These are phyloP conservation scores for Clonostachys solani DNA, from an alignment of 2,329 filamentous ascomycete species.

Conservation along the genomic window DNA sequence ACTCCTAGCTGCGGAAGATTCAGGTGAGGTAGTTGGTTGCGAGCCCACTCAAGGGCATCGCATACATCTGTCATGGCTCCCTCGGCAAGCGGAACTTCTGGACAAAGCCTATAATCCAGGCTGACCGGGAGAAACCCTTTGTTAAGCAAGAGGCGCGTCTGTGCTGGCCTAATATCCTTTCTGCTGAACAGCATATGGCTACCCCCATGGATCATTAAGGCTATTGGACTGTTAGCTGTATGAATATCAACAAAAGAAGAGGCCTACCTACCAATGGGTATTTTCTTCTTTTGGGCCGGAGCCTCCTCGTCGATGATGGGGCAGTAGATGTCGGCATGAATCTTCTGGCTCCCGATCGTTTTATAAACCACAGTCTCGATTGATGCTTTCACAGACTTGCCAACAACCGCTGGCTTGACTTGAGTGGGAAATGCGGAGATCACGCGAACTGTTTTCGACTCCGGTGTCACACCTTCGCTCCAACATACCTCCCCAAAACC, in stretches of 20 bases:
- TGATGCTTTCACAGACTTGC: background rate
- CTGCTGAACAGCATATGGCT: slow-evolving; percentile 32
- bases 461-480: no score
- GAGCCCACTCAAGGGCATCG: slow-evolving; percentile 35
- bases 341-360: background rate
- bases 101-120: slow-evolving; percentile 46
- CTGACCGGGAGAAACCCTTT: slow-evolving; percentile 39
- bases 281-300: no score
- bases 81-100: slow-evolving; percentile 35
- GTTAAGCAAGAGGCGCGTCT: slow-evolving; percentile 28
- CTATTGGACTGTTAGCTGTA: slow-evolving; percentile 11
- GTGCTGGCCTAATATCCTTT: slow-evolving; percentile 19
- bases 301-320: background rate
- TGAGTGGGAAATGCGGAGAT: no score
- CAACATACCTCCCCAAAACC: no score
- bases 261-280: no score
- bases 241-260: no score
- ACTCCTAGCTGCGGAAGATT: slow-evolving; percentile 21
- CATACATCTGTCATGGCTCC: slow-evolving; percentile 40
- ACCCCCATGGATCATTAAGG: slow-evolving; percentile 40
- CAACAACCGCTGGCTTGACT: no score
- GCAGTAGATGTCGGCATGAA: slow-evolving; percentile 4
- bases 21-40: slow-evolving; percentile 6
- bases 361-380: slow-evolving; percentile 2
- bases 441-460: no score